Evolutionary conservation across 2,329 filamentous ascomycete species (phyloP), one percentile per base, ranked within the genome.

Genomic region (Harringtonia lauricola): DNA sequence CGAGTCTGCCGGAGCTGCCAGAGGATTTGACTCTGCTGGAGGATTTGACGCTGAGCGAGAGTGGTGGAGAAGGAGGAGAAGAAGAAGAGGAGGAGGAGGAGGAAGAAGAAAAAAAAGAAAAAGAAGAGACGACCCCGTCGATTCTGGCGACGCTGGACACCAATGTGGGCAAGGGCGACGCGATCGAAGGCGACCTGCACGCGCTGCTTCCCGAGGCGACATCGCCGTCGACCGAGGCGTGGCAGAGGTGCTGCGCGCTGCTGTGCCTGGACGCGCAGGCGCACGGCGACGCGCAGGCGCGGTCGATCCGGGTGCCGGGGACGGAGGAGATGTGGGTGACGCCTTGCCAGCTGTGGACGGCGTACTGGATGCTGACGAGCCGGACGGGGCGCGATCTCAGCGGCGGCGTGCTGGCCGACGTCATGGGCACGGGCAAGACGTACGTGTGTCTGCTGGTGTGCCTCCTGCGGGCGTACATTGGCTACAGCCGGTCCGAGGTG

Each of bases 341-440:
- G 48, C 52, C 52, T 6, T 47, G 49, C 44, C 52, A 54, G 47
- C 47, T 51, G 12, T 49, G 47, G 51, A 50, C 52, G 28, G 52
- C 51, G 2, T 50, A 51, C 43, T 50, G 49, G 47, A 54, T 54
- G 52, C 41, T 54, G 28, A 36, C 44, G 14, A 48, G 47, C 45
- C 50, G 51, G 6, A 42, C 37, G 4, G 41, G 45, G 15, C 51
- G 52, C 28, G 49, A 37, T 6, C 41, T 53, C 12, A 40, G 41
- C 30, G 52, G 52, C 21, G 52, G 52, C 8, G 43, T 53, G 17
- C 44, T 54, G 34, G 52, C 52, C 26, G 52, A 54, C 31, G 51
- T 50, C 30, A 51, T 52, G 50, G 51, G 50, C 38, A 52, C 51
- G 8, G 51, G 50, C 37, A 53, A 53, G 46, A 51, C 51, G 12